Evolutionary conservation across 176 grass and related monocot genomes (phyloP).

Genomic region (Metroxylon sagu): DNA sequence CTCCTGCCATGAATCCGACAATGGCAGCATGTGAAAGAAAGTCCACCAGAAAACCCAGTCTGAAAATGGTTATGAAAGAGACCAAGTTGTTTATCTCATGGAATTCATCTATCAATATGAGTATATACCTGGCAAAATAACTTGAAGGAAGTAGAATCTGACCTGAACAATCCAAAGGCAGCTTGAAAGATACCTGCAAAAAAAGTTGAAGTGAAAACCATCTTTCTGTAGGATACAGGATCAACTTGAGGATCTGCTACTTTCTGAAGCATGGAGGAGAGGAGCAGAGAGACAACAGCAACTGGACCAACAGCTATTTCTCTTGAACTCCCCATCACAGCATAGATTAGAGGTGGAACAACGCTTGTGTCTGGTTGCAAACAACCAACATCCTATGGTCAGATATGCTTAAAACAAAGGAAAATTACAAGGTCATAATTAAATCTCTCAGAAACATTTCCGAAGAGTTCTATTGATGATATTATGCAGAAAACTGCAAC

Average conservation of each 20-base stretch:
- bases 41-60: constrained; percentile 9
- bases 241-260: constrained; percentile 62
- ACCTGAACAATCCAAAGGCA: constrained; percentile 85
- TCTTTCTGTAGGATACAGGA: constrained; percentile 43
- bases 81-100: too few species aligned
- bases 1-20: constrained; percentile 12
- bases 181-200: constrained; percentile 76
- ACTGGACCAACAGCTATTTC: constrained; percentile 88
- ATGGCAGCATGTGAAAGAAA: constrained; percentile 10
- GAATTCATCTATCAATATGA: too few species aligned
- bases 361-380: constrained; percentile 61
- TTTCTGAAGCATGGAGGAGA: constrained; percentile 87
- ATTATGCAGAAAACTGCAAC: too few species aligned
- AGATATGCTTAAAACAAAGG: too few species aligned
- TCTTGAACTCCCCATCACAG: constrained; percentile 81
- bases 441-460: too few species aligned
- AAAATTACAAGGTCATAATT: too few species aligned
- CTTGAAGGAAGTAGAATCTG: too few species aligned
- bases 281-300: constrained; percentile 84
- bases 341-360: constrained; percentile 78
- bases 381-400: too few species aligned
- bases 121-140: too few species aligned
- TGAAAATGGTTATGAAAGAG: not conserved
- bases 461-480: too few species aligned
- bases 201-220: constrained; percentile 88